Conservation (phyloP, 495 filamentous ascomycete species). For the Sabuloglossum arenarium region DNA sequence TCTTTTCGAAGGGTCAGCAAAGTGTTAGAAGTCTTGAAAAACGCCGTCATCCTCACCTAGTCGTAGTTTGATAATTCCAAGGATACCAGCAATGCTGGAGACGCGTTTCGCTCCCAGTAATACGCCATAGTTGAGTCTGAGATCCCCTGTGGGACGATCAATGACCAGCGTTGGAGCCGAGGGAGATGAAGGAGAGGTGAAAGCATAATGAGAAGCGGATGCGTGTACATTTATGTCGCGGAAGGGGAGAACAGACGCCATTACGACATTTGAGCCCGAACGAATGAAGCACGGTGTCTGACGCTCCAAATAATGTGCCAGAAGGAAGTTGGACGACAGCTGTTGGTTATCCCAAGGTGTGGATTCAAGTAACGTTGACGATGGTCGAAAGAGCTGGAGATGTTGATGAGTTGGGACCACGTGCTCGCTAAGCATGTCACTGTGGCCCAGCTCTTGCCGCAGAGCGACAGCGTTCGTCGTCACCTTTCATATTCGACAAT, state of each 20-base stretch:
- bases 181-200: conserved; percentile 86
- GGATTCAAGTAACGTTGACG: too few species aligned
- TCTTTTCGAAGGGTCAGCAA: conserved; percentile 29
- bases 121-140: conserved; percentile 61
- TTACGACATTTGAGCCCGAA: conserved; percentile 11
- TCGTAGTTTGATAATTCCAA: conserved; percentile 77
- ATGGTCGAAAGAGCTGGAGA: neutral
- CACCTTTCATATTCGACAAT: neutral
- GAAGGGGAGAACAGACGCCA: conserved; percentile 55
- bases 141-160: conserved; percentile 80
- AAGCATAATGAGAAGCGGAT: conserved; percentile 80
- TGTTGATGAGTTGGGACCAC: neutral
- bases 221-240: conserved; percentile 92
- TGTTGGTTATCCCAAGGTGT: too few species aligned
- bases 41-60: conserved; percentile 37
- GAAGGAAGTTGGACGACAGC: neutral
- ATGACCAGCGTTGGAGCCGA: conserved; percentile 70
- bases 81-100: conserved; percentile 80
- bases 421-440: neutral
- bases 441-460: neutral
- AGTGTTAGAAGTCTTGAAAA: neutral
- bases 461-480: neutral
- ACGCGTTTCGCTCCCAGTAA: conserved; percentile 59
- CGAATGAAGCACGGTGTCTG: conserved; percentile 6
- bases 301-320: neutral